Evolutionary conservation across 1,284 basidiomycete species (phyloP), one percentile per base, ranked within the genome.

Genomic region (Gomphus bonarii): DNA sequence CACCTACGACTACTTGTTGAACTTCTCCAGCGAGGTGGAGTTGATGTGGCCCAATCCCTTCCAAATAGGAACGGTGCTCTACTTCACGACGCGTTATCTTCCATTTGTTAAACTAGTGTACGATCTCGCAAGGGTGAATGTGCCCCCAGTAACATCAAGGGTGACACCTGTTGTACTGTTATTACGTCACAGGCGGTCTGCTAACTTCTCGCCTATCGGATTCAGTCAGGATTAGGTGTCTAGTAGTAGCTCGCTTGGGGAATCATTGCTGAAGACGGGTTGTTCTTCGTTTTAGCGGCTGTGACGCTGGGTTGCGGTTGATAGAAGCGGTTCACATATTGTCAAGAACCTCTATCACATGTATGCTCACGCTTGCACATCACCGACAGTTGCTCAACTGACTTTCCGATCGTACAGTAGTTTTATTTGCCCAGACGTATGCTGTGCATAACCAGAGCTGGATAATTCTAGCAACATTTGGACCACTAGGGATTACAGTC

Each of bases 1-100:
- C 36, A 36, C 30, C 7, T 57, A 57, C 40, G 55, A 57, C 20
- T 57, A 57, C 38, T 5, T 57, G 31, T 42, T 57, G 22, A 57
- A 57, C 22, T 20, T 57, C n/a, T 33, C 46, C 2, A 8, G 38
- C 43, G 55, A 57, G 38, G 55, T 57, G 20, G 46, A 40, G 20
- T 42, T 57, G 16, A 38, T 57, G 28, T 57, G 55, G 55, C 38
- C 18, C 18, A n/a, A n/a, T 18, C 44, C 55, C 9, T 50, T 38
- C 28, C 48, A 42, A 3, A 1, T 50, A 4, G 46, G 10, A 14
- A 57, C 55, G 2, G 18, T 50, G 7, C 35, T 57, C 18, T 57
- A 57, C 16, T 25, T 57, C 48, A 42, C 40, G 33, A 50, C 43
- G 20, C 55, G 55, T 18, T 57, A 57, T 43, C 31, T 49, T 3